phyloP scores from a whole-genome alignment of 2,329 filamentous ascomycete species.

The Botrytis sinoallii region DNA sequence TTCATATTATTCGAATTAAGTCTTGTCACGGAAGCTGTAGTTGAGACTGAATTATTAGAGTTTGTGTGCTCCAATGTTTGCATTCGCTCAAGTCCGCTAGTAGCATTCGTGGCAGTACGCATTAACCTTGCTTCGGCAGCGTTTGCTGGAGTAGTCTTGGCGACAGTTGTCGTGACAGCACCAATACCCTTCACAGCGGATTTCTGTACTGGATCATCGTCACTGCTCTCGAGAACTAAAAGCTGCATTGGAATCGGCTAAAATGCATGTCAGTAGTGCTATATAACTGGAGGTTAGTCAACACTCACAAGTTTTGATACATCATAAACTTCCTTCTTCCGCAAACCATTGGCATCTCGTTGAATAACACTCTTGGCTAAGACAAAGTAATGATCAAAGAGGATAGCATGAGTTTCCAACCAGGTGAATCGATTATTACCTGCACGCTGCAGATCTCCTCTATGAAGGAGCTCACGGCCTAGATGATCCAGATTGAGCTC shows the following conservation, averaged over 20 bases:
- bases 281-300: neutral
- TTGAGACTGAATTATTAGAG: conserved; percentile 63
- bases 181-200: conserved; percentile 55
- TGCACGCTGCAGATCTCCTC: conserved; percentile 85
- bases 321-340: conserved; percentile 80
- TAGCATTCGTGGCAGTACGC: conserved; percentile 35
- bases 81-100: conserved; percentile 38
- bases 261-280: conserved; percentile 47
- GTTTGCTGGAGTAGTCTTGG: conserved; percentile 59
- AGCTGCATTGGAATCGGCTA: conserved; percentile 96
- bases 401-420: conserved; percentile 87
- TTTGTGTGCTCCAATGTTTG: conserved; percentile 64
- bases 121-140: conserved; percentile 54
- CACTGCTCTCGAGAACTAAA: conserved; percentile 84
- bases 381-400: conserved; percentile 97
- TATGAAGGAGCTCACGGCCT: conserved; percentile 83
- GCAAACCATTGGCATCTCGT: conserved; percentile 65
- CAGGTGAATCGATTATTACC: conserved; percentile 87
- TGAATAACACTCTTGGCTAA: conserved; percentile 74
- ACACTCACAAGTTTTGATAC: conserved; percentile 77
- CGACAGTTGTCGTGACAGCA: conserved; percentile 59
- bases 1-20: conserved; percentile 45
- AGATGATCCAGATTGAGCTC: conserved; percentile 88
- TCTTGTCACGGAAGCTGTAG: conserved; percentile 45
- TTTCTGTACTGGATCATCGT: conserved; percentile 87